phyloP scores from a whole-genome alignment of 1,139 yeast genomes.

The Zygosaccharomyces sapae region DNA sequence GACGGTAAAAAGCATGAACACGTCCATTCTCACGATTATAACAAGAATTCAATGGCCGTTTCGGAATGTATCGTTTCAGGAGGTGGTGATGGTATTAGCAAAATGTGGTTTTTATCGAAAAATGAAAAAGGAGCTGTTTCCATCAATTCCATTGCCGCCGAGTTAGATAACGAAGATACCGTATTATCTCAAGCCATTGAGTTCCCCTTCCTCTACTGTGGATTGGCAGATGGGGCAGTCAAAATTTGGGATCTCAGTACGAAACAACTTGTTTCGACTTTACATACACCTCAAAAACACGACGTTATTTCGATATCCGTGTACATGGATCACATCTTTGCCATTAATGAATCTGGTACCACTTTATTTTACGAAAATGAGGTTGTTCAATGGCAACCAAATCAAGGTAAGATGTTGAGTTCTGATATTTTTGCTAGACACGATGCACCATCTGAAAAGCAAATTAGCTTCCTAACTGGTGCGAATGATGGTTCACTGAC shows the following conservation, averaged over 20 bases:
- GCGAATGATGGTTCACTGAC: slow-evolving; percentile 58
- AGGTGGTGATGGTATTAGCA: slow-evolving; percentile 87
- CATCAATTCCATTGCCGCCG: slow-evolving; percentile 22
- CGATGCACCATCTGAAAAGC: slow-evolving; percentile 18
- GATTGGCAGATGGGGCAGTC: slow-evolving; percentile 65
- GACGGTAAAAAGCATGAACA: slow-evolving; percentile 5
- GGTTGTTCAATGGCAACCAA: slow-evolving; percentile 40
- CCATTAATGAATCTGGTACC: slow-evolving; percentile 44
- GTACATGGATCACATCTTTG: slow-evolving; percentile 38
- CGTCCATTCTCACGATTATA: slow-evolving; percentile 9
- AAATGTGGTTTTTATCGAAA: slow-evolving; percentile 57
- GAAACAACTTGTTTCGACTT: slow-evolving; percentile 60
- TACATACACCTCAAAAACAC: slow-evolving; percentile 44
- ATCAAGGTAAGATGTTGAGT: slow-evolving; percentile 39
- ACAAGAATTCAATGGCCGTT: slow-evolving; percentile 25
- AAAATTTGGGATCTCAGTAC: slow-evolving; percentile 85
- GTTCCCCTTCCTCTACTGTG: slow-evolving; percentile 71
- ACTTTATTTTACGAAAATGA: slow-evolving; percentile 46
- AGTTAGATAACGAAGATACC: slow-evolving; percentile 63
- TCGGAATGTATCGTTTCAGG: slow-evolving; percentile 54
- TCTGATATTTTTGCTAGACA: slow-evolving; percentile 34
- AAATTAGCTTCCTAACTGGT: slow-evolving; percentile 47
- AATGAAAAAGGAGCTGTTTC: slow-evolving; percentile 15
- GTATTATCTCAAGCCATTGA: slow-evolving; percentile 62
- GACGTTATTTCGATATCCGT: slow-evolving; percentile 54